Evolutionary conservation across 345 rosid species (phyloP).

Genomic region (Moricandia arvensis): DNA sequence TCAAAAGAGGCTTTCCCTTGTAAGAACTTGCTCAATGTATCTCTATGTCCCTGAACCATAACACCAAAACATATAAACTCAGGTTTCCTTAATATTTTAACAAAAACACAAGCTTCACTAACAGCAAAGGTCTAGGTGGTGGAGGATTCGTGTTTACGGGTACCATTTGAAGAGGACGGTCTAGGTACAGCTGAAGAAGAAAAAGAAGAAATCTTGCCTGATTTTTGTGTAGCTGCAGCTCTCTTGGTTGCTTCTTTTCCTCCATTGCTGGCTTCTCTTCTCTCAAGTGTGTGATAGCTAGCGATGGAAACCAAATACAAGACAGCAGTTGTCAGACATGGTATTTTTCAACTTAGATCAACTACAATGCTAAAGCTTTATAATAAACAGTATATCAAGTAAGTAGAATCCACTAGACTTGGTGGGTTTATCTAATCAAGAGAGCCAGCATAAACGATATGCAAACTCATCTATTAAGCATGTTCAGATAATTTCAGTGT

Average conservation of each 20-base stretch:
- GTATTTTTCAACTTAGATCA: not conserved
- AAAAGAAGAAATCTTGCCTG: slow-evolving; percentile 52
- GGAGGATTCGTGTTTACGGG: slow-evolving; percentile 56
- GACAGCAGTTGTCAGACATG: not conserved
- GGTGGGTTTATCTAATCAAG: not conserved
- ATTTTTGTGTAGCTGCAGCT: slow-evolving; percentile 56
- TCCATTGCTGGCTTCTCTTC: slow-evolving; percentile 88
- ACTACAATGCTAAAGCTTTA: not conserved
- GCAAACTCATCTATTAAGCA: not conserved
- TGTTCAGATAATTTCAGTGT: not conserved
- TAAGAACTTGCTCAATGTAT: slow-evolving; percentile 50
- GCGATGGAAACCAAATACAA: not conserved
- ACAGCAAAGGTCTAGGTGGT: too few relatives aligned
- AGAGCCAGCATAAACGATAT: not conserved
- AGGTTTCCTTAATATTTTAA: too few relatives aligned
- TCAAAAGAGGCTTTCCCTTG: slow-evolving; percentile 45
- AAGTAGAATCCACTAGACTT: not conserved
- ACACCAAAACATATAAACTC: slow-evolving; percentile 9
- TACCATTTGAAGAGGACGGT: slow-evolving; percentile 57
- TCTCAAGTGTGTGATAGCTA: slow-evolving; percentile 86
- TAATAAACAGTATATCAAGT: too few relatives aligned
- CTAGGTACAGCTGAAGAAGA: slow-evolving; percentile 53
- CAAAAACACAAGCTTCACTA: too few relatives aligned
- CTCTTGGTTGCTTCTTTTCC: slow-evolving; percentile 85
- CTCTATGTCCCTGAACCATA: slow-evolving; percentile 50